Percentiles rank a stretch among this genome's conserved stretches.
These are phyloP conservation scores for Flaveria robusta DNA, from an alignment of 129 eudicot genomes.

Conservation along the genomic window DNA sequence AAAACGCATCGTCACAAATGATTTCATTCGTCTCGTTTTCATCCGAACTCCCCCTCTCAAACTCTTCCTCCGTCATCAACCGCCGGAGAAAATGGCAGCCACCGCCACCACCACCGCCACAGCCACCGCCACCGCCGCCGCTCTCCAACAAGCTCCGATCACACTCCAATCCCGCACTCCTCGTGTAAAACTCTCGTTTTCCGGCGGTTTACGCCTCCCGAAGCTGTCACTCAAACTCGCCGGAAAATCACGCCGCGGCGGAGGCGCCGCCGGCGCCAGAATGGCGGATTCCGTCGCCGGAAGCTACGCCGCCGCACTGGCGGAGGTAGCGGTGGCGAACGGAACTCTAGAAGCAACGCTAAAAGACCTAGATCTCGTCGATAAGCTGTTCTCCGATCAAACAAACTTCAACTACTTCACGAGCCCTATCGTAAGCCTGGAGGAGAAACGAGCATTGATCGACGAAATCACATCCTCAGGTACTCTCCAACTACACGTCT, in stretches of 20 bases:
- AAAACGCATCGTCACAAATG: slow-evolving; percentile 26
- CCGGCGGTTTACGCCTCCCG: slow-evolving; percentile 50
- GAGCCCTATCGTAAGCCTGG: slow-evolving; percentile 52
- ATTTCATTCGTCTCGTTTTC: slow-evolving; percentile 4
- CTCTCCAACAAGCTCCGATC: slow-evolving; percentile 58
- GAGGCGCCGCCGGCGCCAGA: slow-evolving; percentile 47
- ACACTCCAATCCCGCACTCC: slow-evolving; percentile 48
- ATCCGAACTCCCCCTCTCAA: not conserved
- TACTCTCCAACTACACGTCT: slow-evolving; percentile 53
- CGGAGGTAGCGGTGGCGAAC: slow-evolving; percentile 63
- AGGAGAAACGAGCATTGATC: slow-evolving; percentile 47
- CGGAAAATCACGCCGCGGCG: slow-evolving; percentile 33
- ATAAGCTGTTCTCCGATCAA: slow-evolving; percentile 49
- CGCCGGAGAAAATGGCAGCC: slow-evolving; percentile 44
- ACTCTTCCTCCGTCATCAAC: not conserved
- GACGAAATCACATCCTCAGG: slow-evolving; percentile 54
- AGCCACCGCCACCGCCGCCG: slow-evolving; percentile 41
- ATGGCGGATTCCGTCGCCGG: slow-evolving; percentile 61
- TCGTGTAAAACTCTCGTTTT: slow-evolving; percentile 41
- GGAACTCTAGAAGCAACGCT: slow-evolving; percentile 55
- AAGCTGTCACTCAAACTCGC: slow-evolving; percentile 46
- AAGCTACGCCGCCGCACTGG: slow-evolving; percentile 82
- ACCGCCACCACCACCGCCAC: slow-evolving; percentile 41
- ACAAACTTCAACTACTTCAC: slow-evolving; percentile 41
- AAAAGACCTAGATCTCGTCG: slow-evolving; percentile 55